phyloP scores from a whole-genome alignment of 2,329 filamentous ascomycete genomes.

The Seiridium unicorne region DNA sequence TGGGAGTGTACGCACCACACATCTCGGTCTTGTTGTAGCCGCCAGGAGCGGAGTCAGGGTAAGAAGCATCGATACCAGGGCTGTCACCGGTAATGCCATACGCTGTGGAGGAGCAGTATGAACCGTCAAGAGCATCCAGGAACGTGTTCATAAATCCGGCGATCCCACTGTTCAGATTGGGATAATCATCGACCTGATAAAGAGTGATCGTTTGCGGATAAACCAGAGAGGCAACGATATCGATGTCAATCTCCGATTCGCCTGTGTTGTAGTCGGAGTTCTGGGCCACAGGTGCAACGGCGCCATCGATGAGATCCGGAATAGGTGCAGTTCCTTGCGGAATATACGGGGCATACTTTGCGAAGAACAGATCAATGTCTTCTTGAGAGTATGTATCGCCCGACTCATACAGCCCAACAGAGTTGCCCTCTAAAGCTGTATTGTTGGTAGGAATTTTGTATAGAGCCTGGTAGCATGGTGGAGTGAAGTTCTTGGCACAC shows the following conservation, averaged over 20 bases:
- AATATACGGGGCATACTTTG: conserved; percentile 12
- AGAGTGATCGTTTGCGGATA: conserved; percentile 36
- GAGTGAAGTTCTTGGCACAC: conserved; percentile 1
- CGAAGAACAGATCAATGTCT: conserved; percentile 28
- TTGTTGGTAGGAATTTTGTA: conserved; percentile 25
- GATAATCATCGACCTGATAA: conserved; percentile 10
- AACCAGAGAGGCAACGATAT: conserved; percentile 30
- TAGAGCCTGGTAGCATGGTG: neutral
- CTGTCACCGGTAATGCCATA: conserved; percentile 40
- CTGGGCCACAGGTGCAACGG: conserved; percentile 9
- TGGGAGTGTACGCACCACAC: conserved; percentile 31
- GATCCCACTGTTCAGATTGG: neutral
- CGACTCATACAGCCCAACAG: conserved; percentile 29
- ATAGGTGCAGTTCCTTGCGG: conserved; percentile 23
- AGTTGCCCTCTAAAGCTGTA: conserved; percentile 19
- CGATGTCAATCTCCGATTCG: conserved; percentile 27
- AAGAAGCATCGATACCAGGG: conserved; percentile 37
- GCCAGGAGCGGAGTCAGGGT: conserved; percentile 36
- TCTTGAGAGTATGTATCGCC: conserved; percentile 28
- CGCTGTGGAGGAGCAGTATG: conserved; percentile 43
- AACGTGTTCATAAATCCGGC: conserved; percentile 32
- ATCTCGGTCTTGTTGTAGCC: conserved; percentile 36
- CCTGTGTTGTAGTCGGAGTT: conserved; percentile 22
- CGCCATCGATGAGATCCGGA: conserved; percentile 25
- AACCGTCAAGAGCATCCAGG: conserved; percentile 40